phyloP scores from a whole-genome alignment of 768 basidiomycete genomes.

The Suillus weaverae region DNA sequence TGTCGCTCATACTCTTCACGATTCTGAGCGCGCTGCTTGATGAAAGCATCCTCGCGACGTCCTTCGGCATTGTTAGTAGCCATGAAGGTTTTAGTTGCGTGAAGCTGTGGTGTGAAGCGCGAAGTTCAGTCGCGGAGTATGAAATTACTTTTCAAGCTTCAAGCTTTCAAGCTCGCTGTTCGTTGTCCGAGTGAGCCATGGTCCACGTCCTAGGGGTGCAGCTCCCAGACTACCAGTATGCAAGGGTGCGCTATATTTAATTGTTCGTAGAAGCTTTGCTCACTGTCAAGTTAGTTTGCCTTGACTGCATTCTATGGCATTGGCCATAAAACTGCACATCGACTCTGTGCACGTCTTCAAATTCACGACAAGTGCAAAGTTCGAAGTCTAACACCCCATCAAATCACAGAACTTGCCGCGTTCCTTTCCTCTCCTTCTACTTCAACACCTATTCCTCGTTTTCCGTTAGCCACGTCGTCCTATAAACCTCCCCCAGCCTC shows the following conservation, averaged over 20 bases:
- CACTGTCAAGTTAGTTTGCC: constrained; percentile 62
- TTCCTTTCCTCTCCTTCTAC: constrained; percentile 91
- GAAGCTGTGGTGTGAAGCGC: constrained; percentile 7
- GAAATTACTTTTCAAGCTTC: constrained; percentile 13
- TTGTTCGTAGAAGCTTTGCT: constrained; percentile 1
- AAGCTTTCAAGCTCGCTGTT: constrained; percentile 10
- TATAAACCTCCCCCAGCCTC: constrained; percentile 51
- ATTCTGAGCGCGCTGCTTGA: constrained; percentile 78
- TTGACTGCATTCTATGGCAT: constrained; percentile 89
- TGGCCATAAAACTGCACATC: constrained; percentile 69
- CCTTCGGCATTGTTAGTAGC: constrained; percentile 77
- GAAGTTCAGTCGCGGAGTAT: constrained; percentile 25
- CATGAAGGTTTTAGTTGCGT: constrained; percentile 46
- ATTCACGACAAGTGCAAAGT: constrained; percentile 87
- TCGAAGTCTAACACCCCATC: constrained; percentile 76
- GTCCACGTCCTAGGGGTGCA: constrained; percentile 88
- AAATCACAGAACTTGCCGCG: constrained; percentile 90
- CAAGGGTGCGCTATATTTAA: constrained; percentile 55
- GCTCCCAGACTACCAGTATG: constrained; percentile 72
- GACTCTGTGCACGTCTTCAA: constrained; percentile 88
- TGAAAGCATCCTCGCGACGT: constrained; percentile 82
- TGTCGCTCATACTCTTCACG: constrained; percentile 82
- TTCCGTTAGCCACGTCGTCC: constrained; percentile 60
- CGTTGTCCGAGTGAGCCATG: constrained; percentile 40
- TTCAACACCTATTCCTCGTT: constrained; percentile 60